phyloP scores from a whole-genome alignment of 2,329 filamentous ascomycete genomes.

The Colletotrichum gloeosporioides region DNA sequence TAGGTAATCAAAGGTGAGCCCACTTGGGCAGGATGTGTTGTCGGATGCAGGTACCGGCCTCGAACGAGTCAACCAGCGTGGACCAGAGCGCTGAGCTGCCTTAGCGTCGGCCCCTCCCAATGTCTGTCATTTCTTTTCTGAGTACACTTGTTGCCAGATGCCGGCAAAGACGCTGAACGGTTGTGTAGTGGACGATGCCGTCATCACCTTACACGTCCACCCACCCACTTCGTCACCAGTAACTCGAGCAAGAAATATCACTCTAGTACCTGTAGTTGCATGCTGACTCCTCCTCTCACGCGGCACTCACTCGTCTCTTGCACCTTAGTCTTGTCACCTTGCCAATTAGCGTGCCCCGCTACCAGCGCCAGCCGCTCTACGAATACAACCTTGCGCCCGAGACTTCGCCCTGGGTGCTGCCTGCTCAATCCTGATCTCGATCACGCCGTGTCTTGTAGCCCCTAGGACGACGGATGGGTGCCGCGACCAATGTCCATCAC shows the following conservation, averaged over 20 bases:
- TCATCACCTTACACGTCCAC: slow-evolving; percentile 3
- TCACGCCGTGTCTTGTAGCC: background rate
- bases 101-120: background rate
- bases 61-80: background rate
- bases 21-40: background rate
- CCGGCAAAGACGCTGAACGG: background rate
- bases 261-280: background rate
- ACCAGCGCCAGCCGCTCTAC: background rate
- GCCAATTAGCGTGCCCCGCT: background rate
- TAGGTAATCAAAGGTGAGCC: background rate
- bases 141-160: background rate
- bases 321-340: background rate
- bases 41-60: slow-evolving; percentile 24
- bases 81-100: background rate
- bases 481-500: background rate
- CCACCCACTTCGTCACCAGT: background rate
- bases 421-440: background rate
- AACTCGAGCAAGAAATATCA: background rate
- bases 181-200: background rate
- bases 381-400: background rate
- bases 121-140: background rate
- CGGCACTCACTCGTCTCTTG: background rate
- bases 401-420: background rate
- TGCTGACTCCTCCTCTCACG: background rate
- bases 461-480: background rate